phyloP scores from a whole-genome alignment of 2,329 filamentous ascomycete genomes.

The Metarhizium brunneum region DNA sequence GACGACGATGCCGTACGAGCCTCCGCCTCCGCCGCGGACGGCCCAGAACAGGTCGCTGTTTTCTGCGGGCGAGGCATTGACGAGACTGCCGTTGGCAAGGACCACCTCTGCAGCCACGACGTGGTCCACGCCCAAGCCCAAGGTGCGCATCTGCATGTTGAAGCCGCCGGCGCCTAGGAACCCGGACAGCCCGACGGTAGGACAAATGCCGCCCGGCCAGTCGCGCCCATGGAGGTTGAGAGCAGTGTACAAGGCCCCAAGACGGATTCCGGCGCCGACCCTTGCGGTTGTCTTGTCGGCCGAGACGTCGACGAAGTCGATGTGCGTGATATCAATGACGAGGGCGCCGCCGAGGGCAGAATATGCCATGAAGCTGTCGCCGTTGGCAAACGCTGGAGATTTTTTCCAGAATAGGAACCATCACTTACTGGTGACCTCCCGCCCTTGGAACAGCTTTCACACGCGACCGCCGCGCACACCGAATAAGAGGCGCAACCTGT shows the following conservation, averaged over 20 bases:
- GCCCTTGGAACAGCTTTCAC: slow-evolving; percentile 9
- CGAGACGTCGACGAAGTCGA: slow-evolving; percentile 8
- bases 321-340: slow-evolving; percentile 11
- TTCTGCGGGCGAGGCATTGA: slow-evolving; percentile 11
- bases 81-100: slow-evolving; percentile 9
- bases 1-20: slow-evolving; percentile 21
- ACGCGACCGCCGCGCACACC: slow-evolving; percentile 6
- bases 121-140: slow-evolving; percentile 19
- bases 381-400: background rate
- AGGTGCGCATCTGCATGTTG: slow-evolving; percentile 18
- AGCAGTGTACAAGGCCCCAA: slow-evolving; percentile 11
- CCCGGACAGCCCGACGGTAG: slow-evolving; percentile 18
- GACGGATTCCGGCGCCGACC: slow-evolving; percentile 10
- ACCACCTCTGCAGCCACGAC: slow-evolving; percentile 20
- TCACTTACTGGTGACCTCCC: slow-evolving; percentile 7
- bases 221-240: slow-evolving; percentile 5
- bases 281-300: slow-evolving; percentile 5
- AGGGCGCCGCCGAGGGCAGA: slow-evolving; percentile 8
- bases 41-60: slow-evolving; percentile 21
- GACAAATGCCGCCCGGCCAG: slow-evolving; percentile 10
- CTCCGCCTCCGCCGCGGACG: slow-evolving; percentile 20
- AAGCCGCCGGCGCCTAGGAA: slow-evolving; percentile 21
- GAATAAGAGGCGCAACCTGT: slow-evolving; percentile 7
- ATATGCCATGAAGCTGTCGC: slow-evolving; percentile 19
- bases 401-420: background rate